phyloP scores from a whole-genome alignment of 2,329 filamentous ascomycete species.

The Phaeosphaeriaceae sp. region DNA sequence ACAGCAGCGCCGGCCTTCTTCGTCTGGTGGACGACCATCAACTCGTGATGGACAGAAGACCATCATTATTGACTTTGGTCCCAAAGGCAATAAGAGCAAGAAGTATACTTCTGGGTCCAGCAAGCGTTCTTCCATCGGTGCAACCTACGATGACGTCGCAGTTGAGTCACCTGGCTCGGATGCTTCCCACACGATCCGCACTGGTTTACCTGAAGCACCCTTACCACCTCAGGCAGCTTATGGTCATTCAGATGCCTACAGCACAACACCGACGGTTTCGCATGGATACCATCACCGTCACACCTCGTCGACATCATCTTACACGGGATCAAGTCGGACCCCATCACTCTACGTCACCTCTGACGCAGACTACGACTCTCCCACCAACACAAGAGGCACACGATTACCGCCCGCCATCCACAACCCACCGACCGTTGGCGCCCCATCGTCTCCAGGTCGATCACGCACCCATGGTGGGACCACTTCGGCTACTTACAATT shows the following conservation, averaged over 20 bases:
- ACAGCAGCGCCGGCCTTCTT: slow-evolving; percentile 33
- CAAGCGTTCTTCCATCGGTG: slow-evolving; percentile 37
- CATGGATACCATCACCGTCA: slow-evolving; percentile 32
- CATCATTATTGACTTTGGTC: slow-evolving; percentile 37
- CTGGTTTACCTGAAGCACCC: slow-evolving; percentile 40
- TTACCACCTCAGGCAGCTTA: slow-evolving; percentile 19
- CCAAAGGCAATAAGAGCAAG: slow-evolving; percentile 34
- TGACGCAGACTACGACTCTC: slow-evolving; percentile 39
- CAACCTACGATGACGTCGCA: slow-evolving; percentile 26
- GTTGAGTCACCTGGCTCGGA: slow-evolving; percentile 41
- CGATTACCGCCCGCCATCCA: slow-evolving; percentile 37
- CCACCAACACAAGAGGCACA: slow-evolving; percentile 23
- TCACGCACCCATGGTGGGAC: slow-evolving; percentile 17
- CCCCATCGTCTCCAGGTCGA: slow-evolving; percentile 22
- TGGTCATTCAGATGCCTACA: slow-evolving; percentile 25
- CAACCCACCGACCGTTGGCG: slow-evolving; percentile 22
- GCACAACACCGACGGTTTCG: slow-evolving; percentile 23
- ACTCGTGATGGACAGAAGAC: slow-evolving; percentile 31
- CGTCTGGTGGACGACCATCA: slow-evolving; percentile 31
- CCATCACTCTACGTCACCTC: slow-evolving; percentile 40
- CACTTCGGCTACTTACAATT: slow-evolving; percentile 28
- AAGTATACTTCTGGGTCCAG: slow-evolving; percentile 27
- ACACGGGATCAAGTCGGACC: slow-evolving; percentile 31
- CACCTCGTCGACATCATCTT: slow-evolving; percentile 39
- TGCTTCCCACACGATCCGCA: slow-evolving; percentile 38